Conservation (phyloP, 306 rosid species). For the Parietaria judaica region DNA sequence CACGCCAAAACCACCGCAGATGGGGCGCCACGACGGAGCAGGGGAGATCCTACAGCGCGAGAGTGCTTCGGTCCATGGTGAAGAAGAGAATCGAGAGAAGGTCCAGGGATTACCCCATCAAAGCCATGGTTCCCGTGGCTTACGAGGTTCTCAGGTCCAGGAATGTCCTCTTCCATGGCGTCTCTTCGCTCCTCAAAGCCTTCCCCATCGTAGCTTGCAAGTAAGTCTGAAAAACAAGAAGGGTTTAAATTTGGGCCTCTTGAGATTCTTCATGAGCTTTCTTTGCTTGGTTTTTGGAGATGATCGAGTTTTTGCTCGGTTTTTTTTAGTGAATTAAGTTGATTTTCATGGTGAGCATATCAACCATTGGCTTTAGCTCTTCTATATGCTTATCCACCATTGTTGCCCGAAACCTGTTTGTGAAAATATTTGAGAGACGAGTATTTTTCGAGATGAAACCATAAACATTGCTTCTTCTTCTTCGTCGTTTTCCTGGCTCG, state of each 20-base stretch:
- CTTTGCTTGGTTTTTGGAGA: background rate
- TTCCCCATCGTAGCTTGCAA: conserved; percentile 68
- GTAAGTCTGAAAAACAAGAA: conserved; percentile 27
- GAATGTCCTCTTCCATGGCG: conserved; percentile 47
- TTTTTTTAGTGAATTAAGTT: background rate
- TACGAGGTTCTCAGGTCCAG: conserved; percentile 50
- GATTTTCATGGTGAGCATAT: too few relatives aligned
- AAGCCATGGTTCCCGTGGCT: conserved; percentile 58
- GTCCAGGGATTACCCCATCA: conserved; percentile 49
- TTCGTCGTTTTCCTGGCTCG: too few relatives aligned
- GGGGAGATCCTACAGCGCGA: conserved; percentile 1
- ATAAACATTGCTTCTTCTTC: too few relatives aligned
- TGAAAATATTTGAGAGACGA: too few relatives aligned
- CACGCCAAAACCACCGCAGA: background rate
- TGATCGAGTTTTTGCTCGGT: background rate
- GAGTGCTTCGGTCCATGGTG: conserved; percentile 65
- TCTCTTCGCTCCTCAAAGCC: conserved; percentile 50
- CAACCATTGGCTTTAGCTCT: too few relatives aligned
- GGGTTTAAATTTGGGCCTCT: background rate
- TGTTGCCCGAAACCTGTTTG: too few relatives aligned
- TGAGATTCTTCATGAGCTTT: too few relatives aligned
- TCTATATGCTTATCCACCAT: too few relatives aligned
- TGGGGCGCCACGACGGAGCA: background rate
- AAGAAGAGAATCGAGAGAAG: conserved; percentile 53
- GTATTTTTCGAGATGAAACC: too few relatives aligned